Evolutionary conservation across 345 rosid species (phyloP), one percentile per base, ranked within the genome.

Genomic region (Populus tremula): DNA sequence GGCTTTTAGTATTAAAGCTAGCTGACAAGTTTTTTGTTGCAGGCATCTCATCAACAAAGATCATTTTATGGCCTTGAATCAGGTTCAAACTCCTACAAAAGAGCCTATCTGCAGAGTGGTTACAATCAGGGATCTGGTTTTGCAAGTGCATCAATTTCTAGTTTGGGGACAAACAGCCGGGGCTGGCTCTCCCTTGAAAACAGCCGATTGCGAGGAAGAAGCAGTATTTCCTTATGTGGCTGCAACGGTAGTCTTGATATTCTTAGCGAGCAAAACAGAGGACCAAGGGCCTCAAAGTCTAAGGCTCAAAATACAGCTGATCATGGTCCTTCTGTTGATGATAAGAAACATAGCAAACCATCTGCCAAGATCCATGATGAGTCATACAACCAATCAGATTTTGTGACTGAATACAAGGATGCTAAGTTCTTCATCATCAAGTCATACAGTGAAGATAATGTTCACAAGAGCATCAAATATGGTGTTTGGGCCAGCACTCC

Each of bases 271-370:
- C 96, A 90, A 88, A 93, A 93, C 87, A 84, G 94, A 53, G 98
- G 98, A 78, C 98, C 98, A 64, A 89, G 98, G 76, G 98, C 96
- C 77, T 87, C 85, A 74, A 93, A 93, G 86, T 87, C 92, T 63
- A 93, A 90, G 88, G 84, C 67, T 82, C 94, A 86, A 84, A 79
- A 79, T 67, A 79, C 82, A 67, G 82, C 83, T 23, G 94, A 91
- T 27, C 90, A 80, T 75, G 84, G 78, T 82, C 82, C 93, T 82
- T 73, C 88, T 63, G 74, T 79, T 69, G 89, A 59, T 59, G 25
- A 87, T 63, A 73, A 75, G 74, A 88, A 87, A 79, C 74, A 68
- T 47, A 86, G 76, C 70, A 89, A 87, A 81, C 73, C 86, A 66
- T 70, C 80, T 39, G 67, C 83, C 69, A 88, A 82, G 75, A 83